phyloP scores from a whole-genome alignment of 2,329 filamentous ascomycete species.

The Amauroascus niger region DNA sequence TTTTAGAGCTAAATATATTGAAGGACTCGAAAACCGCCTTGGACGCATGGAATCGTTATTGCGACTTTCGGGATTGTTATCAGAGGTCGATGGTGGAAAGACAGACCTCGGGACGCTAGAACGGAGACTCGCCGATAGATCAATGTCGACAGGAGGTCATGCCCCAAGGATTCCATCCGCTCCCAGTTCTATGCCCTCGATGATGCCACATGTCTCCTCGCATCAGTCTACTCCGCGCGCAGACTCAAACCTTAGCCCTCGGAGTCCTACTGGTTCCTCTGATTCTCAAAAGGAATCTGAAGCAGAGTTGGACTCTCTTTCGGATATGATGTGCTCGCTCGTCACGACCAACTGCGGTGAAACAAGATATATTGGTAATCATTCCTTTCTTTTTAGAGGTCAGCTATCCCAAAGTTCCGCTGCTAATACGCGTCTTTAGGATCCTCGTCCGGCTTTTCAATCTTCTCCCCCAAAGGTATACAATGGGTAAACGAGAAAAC shows the following conservation, averaged over 20 bases:
- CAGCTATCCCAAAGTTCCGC: not conserved
- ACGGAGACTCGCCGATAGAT: constrained; percentile 55
- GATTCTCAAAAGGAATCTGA: constrained; percentile 46
- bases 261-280: constrained; percentile 42
- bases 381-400: not conserved
- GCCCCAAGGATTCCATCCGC: constrained; percentile 13
- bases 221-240: constrained; percentile 40
- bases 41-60: constrained; percentile 93
- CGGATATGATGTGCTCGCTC: constrained; percentile 97
- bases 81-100: constrained; percentile 72
- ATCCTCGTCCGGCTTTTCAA: constrained; percentile 94
- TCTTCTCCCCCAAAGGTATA: constrained; percentile 95
- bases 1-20: constrained; percentile 92
- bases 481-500: constrained; percentile 98
- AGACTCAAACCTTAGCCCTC: constrained; percentile 42
- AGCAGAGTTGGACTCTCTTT: constrained; percentile 73
- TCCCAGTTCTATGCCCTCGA: constrained; percentile 8
- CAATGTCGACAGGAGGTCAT: constrained; percentile 18
- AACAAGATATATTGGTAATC: constrained; percentile 83
- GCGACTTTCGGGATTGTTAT: constrained; percentile 73
- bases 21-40: constrained; percentile 86
- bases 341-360: constrained; percentile 93
- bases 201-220: constrained; percentile 20
- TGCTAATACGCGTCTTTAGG: constrained; percentile 43
- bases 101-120: constrained; percentile 84